Evolutionary conservation across 306 rosid species (phyloP).

Genomic region (Alnus rubra): DNA sequence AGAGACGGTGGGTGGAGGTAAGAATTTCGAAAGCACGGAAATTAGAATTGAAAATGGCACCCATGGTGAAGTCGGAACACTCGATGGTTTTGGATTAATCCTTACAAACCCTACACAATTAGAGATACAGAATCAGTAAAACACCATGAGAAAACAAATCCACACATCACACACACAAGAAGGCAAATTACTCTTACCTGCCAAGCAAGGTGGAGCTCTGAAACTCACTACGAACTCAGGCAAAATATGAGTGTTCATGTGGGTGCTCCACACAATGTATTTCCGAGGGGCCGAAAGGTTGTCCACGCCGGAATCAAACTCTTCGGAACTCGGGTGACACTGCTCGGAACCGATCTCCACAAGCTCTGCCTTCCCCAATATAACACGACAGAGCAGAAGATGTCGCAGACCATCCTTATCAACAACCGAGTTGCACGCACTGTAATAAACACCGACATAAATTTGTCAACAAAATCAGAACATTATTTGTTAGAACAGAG

Average conservation of each 20-base stretch:
- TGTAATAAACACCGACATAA: slow-evolving; percentile 14
- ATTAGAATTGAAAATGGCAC: slow-evolving; percentile 69
- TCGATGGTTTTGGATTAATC: slow-evolving; percentile 30
- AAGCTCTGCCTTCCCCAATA: slow-evolving; percentile 69
- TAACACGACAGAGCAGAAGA: slow-evolving; percentile 72
- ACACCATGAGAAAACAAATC: neutral
- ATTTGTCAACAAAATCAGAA: slow-evolving; percentile 5
- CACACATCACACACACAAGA: neutral
- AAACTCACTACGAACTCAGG: slow-evolving; percentile 71
- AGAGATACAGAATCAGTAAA: slow-evolving; percentile 1
- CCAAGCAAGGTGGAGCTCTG: slow-evolving; percentile 45
- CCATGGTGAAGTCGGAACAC: slow-evolving; percentile 81
- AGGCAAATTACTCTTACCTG: slow-evolving; percentile 35
- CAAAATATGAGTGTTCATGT: slow-evolving; percentile 75
- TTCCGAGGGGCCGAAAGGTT: slow-evolving; percentile 49
- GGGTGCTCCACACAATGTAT: slow-evolving; percentile 64
- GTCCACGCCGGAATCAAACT: slow-evolving; percentile 77
- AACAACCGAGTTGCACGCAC: slow-evolving; percentile 43
- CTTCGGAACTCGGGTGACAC: slow-evolving; percentile 55
- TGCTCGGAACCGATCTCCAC: slow-evolving; percentile 57
- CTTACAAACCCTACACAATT: slow-evolving; percentile 44
- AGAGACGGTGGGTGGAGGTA: slow-evolving; percentile 47
- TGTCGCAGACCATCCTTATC: slow-evolving; percentile 69
- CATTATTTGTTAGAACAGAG: neutral
- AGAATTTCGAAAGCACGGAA: slow-evolving; percentile 53